Percentiles rank a stretch among this genome's conserved stretches.
Conservation (phyloP, 2,329 filamentous ascomycete species). For the Arthrocladium fulminans region DNA sequence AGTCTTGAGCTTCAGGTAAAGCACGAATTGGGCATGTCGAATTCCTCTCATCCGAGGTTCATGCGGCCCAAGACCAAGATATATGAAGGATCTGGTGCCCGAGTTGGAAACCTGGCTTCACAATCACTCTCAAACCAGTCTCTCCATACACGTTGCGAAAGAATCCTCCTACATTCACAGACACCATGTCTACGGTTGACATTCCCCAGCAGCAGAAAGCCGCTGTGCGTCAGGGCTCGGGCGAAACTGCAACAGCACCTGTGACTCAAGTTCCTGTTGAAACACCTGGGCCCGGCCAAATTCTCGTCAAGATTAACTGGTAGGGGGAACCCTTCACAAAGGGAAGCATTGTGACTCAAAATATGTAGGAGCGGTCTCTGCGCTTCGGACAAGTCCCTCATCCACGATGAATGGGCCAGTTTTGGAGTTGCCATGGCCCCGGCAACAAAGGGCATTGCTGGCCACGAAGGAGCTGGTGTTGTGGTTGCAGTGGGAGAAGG, state of each 20-base stretch:
- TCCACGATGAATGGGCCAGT: constrained; percentile 17
- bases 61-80: too few relatives aligned
- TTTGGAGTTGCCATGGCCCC: constrained; percentile 20
- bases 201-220: constrained; percentile 22
- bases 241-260: constrained; percentile 17
- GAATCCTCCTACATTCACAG: too few relatives aligned
- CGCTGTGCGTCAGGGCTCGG: constrained; percentile 19
- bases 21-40: too few relatives aligned
- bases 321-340: not conserved
- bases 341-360: not conserved
- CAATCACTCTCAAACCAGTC: too few relatives aligned
- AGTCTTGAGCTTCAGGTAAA: too few relatives aligned
- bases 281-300: constrained; percentile 75
- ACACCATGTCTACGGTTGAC: too few relatives aligned
- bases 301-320: constrained; percentile 84
- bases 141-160: too few relatives aligned
- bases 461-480: constrained; percentile 64
- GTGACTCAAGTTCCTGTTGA: constrained; percentile 59
- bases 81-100: too few relatives aligned
- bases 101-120: too few relatives aligned
- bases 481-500: constrained; percentile 66
- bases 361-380: constrained; percentile 57
- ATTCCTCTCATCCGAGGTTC: too few relatives aligned
- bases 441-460: constrained; percentile 22
- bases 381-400: constrained; percentile 57